phyloP scores from a whole-genome alignment of 108 stramenopile genomes.

The Fistulifera pelliculosa region DNA sequence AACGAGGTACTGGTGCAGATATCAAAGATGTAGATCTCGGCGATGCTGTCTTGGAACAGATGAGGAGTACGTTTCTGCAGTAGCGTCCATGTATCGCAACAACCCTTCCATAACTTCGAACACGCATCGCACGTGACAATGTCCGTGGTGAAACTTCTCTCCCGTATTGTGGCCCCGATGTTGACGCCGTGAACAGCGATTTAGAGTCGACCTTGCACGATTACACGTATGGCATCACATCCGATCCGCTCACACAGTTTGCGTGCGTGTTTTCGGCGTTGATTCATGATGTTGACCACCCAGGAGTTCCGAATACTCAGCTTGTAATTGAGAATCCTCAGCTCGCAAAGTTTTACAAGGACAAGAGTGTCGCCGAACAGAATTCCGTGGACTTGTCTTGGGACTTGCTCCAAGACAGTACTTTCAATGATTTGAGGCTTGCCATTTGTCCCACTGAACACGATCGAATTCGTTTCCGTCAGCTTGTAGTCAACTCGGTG shows the following conservation, averaged over 20 bases:
- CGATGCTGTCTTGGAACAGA: background rate
- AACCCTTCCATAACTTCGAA: conserved; percentile 21
- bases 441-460: conserved; percentile 24
- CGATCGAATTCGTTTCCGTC: conserved; percentile 26
- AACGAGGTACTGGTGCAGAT: background rate
- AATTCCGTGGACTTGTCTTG: conserved; percentile 47
- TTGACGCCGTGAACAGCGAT: background rate
- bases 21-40: background rate
- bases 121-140: conserved; percentile 13
- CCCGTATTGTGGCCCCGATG: conserved; percentile 1
- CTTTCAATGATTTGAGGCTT: conserved; percentile 20
- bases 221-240: conserved; percentile 11
- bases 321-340: conserved; percentile 13
- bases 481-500: conserved; percentile 22
- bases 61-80: conserved; percentile 17
- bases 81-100: conserved; percentile 24
- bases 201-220: conserved; percentile 4
- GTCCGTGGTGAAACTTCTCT: conserved; percentile 7
- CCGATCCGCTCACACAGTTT: conserved; percentile 10
- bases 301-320: conserved; percentile 21
- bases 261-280: conserved; percentile 14
- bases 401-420: conserved; percentile 22
- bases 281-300: conserved; percentile 25
- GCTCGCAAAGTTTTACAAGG: conserved; percentile 39
- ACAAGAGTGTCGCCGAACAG: conserved; percentile 49